A percentile compares a stretch with the other conserved stretches of the same genome.
These are phyloP conservation scores for Camelina hispida DNA, from an alignment of 345 rosid species.

Conservation along the genomic window DNA sequence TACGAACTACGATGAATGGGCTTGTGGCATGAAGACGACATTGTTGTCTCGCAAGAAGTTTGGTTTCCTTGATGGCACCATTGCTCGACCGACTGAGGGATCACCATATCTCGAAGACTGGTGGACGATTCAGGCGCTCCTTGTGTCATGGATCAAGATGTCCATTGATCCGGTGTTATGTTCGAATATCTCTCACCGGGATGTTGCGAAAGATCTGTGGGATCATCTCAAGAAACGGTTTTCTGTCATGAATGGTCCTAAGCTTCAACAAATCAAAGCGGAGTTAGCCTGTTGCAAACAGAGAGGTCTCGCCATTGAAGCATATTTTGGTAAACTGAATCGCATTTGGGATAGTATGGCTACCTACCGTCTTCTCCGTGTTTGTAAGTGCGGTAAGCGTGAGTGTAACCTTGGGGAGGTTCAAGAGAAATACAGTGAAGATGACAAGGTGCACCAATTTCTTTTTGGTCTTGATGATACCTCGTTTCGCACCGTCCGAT, in stretches of 20 bases:
- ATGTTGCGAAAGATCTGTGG: not conserved
- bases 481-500: not conserved
- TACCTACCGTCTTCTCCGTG: accelerated
- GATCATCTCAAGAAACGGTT: not conserved
- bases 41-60: not conserved
- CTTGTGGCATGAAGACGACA: not conserved
- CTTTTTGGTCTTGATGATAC: not conserved
- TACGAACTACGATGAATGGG: not conserved
- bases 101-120: not conserved
- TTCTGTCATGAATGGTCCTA: not conserved
- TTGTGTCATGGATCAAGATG: not conserved
- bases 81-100: not conserved
- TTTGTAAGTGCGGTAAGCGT: not conserved
- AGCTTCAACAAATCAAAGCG: not conserved
- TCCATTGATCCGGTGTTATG: not conserved
- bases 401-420: not conserved
- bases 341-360: not conserved
- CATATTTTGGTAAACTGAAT: not conserved
- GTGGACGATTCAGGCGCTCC: not conserved
- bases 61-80: not conserved
- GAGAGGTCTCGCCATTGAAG: not conserved
- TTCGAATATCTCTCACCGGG: not conserved
- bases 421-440: not conserved
- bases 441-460: not conserved
- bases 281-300: not conserved